Conservation (phyloP, 2,329 filamentous ascomycete genomes). For the Talaromyces sp. region DNA sequence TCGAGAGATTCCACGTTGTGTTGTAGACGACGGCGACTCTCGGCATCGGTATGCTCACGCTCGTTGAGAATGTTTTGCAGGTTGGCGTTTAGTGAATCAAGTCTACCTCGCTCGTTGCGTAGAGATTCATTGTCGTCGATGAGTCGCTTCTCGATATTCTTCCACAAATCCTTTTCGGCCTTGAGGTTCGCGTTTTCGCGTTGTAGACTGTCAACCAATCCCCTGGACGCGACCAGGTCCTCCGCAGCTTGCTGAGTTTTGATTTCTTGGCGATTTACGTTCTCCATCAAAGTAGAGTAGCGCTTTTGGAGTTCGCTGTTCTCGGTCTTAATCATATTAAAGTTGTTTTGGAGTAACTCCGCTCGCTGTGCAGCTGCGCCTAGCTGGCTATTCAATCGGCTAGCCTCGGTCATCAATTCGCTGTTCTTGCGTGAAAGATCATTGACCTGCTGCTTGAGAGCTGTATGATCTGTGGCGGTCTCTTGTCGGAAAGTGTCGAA, state of each 20-base stretch:
- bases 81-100: constrained; percentile 76
- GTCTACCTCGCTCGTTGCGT: constrained; percentile 73
- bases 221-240: constrained; percentile 80
- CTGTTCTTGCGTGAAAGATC: constrained; percentile 76
- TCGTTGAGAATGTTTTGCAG: constrained; percentile 90
- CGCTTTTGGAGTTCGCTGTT: constrained; percentile 83
- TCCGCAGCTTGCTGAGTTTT: constrained; percentile 87
- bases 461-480: constrained; percentile 70
- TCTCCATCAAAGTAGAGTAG: constrained; percentile 68
- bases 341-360: constrained; percentile 85
- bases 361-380: constrained; percentile 76
- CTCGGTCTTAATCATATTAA: constrained; percentile 73
- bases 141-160: constrained; percentile 82
- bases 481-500: constrained; percentile 89
- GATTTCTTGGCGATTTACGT: constrained; percentile 82
- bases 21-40: constrained; percentile 74
- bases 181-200: constrained; percentile 90
- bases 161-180: constrained; percentile 91
- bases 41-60: constrained; percentile 75
- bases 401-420: constrained; percentile 73
- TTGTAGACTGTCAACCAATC: constrained; percentile 75
- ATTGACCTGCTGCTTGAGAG: constrained; percentile 79
- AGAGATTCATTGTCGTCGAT: constrained; percentile 82
- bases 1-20: constrained; percentile 72
- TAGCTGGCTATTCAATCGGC: constrained; percentile 72